Base-by-base conservation (phyloP, 2,329 filamentous ascomycete genomes). In the Pseudogymnoascus sp. region DNA sequence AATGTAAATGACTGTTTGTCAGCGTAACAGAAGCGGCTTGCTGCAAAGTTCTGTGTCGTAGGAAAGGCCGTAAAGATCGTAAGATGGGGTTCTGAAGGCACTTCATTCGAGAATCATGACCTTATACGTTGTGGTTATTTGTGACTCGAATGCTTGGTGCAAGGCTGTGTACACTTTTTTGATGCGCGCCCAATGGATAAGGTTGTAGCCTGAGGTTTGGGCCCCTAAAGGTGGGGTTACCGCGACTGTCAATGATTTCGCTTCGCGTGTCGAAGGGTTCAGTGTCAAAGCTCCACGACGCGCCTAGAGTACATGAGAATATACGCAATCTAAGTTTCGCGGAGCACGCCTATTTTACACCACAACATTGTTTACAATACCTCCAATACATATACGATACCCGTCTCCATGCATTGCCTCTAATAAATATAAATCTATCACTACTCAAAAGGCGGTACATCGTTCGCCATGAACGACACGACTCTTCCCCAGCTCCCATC, bases 381-480 rank as follows among this genome's bases (percentile, higher is more conserved):
- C 28, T 32, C n/a, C 47, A 6, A 54, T 54, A 54, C 47, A 54
- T 54, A 54, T 54, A 18, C 25, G 47, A 54, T 54, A 54, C 32
- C 25, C 28, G 47, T 54, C 28, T 54, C 47, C 32, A 54, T 54
- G 47, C 47, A 54, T 54, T 54, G 47, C 25, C 47, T 54, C 47
- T 54, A 54, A 54, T 54, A 54, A 32, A 32, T 32, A 32, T 32
- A 32, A 54, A 25, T 54, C n/a, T 54, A 54, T 54, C 47, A 54
- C 28, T 54, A 54, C 28, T 54, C 28, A 32, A 32, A 11, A 18
- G 47, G 47, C 47, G 28, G 47, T 60, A 43, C 32, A 37, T 28
- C 35, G 54, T 34, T 60, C 58, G 66, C 60, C 62, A 71, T 73
- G 70, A 69, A 63, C 65, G 69, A 71, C 67, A 66, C 71, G 67